These are phyloP conservation scores for Colletotrichum aenigma DNA, from an alignment of 2,329 filamentous ascomycete species.

Conservation along the genomic window DNA sequence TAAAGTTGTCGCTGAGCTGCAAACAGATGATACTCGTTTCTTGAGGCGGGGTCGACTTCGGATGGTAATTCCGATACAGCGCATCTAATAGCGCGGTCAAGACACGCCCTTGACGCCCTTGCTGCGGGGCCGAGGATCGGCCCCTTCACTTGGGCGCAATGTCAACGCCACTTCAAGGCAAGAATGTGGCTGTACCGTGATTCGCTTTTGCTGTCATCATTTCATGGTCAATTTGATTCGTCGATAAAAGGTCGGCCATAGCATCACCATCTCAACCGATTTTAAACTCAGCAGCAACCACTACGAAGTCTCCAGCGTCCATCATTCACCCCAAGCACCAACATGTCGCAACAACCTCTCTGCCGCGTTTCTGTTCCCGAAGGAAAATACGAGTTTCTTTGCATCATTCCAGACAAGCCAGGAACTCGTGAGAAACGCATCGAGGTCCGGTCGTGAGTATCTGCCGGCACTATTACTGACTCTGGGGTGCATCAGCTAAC, in stretches of 20 bases:
- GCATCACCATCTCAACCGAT: neutral
- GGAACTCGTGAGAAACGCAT: neutral
- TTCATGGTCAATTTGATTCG: neutral
- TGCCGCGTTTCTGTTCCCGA: neutral
- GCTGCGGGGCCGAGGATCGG: neutral
- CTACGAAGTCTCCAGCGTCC: fast-evolving
- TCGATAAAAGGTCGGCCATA: neutral
- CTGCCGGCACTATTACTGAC: neutral
- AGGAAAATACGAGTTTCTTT: neutral
- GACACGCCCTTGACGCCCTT: neutral
- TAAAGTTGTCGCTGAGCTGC: neutral
- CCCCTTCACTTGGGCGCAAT: neutral
- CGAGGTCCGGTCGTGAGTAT: neutral
- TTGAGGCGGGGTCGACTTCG: neutral
- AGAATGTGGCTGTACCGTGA: neutral
- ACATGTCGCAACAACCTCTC: neutral
- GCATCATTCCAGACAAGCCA: neutral
- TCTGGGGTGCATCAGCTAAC: neutral
- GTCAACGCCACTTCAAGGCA: neutral
- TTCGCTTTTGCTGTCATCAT: neutral
- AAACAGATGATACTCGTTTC: neutral
- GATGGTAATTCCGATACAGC: neutral
- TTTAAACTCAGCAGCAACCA: neutral
- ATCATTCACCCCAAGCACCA: too few relatives aligned
- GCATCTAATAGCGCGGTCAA: neutral